Evolutionary conservation across 345 rosid genomes (phyloP).

Genomic region (Brassica cretica): DNA sequence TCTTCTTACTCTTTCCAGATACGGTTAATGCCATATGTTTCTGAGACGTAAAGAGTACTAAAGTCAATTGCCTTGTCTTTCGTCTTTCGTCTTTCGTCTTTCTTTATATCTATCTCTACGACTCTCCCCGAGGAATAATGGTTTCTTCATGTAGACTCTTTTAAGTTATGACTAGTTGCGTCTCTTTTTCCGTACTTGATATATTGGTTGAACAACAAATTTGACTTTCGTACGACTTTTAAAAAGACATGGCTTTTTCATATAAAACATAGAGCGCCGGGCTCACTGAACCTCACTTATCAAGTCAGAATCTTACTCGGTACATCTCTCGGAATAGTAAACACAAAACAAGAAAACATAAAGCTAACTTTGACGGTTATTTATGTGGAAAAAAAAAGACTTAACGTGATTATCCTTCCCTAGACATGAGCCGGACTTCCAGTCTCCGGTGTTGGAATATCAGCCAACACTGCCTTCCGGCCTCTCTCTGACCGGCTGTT

Average conservation of each 20-base stretch:
- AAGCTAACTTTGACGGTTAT: slow-evolving; percentile 25
- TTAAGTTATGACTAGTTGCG: slow-evolving; percentile 10
- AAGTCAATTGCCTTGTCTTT: slow-evolving; percentile 28
- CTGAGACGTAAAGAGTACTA: slow-evolving; percentile 24
- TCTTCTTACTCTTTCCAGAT: slow-evolving; percentile 21
- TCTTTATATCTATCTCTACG: neutral
- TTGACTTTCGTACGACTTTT: slow-evolving; percentile 1
- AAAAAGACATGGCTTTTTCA: slow-evolving; percentile 6
- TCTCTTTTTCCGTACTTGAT: slow-evolving; percentile 5
- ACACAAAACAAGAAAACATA: slow-evolving; percentile 17
- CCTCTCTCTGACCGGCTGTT: slow-evolving; percentile 81
- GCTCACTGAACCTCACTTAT: slow-evolving; percentile 36
- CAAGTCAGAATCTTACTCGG: slow-evolving; percentile 34
- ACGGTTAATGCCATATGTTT: neutral
- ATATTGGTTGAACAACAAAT: neutral
- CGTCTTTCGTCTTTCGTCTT: slow-evolving; percentile 16
- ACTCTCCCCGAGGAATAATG: neutral
- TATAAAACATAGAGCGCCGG: slow-evolving; percentile 7
- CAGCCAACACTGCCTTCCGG: slow-evolving; percentile 40
- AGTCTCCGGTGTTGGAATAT: slow-evolving; percentile 49
- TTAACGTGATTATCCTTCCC: neutral
- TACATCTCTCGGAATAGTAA: slow-evolving; percentile 21
- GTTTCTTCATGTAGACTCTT: slow-evolving; percentile 20
- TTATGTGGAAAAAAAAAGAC: slow-evolving; percentile 5
- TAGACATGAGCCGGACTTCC: slow-evolving; percentile 59